Evolutionary conservation across 2,329 filamentous ascomycete genomes (phyloP), one percentile per base, ranked within the genome.

Genomic region (Alternaria angustiovoidea): DNA sequence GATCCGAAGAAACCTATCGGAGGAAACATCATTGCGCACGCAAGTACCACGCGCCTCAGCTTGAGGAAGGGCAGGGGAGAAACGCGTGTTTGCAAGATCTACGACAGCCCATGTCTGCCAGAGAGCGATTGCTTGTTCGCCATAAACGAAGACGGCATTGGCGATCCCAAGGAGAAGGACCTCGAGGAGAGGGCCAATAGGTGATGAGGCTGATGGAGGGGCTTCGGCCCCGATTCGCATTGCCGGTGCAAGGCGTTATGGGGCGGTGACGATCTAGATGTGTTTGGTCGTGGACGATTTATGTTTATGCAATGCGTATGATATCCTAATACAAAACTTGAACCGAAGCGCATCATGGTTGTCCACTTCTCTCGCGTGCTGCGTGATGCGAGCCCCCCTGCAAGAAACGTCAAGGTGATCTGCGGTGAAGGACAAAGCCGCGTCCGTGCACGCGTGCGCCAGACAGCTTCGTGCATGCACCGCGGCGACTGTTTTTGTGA

Each of bases 1-100:
- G 96, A 99, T 74, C 95, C 95, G 7, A 99, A 99, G 86, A 99
- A 99, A 80, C 95, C 95, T 0, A 97, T 99, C 76, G 95, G 95
- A 69, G 95, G 95, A 66, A 98, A 99, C 79, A 99, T 99, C 68
- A 98, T 99, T 76, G 95, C 96, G 3, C 95, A 99, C 78, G 94
- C 95, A 53, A 97, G 93, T 75, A 99, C 95, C 1, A 99, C 95
- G 2, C 87, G 95, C 74, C 86, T 99, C 71, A 97, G 93, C 74
- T 79, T 99, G 76, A 97, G 97, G 83, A 99, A 99, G 80, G 96
- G 95, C 2, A 87, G 95, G 56, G 95, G 87, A 30, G 95, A 99
- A 84, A 99, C 95, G 22, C 88, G 95, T 82, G 92, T 99, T 68
- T 97, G 95, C 82, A 99, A 98, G 85, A 99, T 99, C 64, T 99